Conservation (phyloP, 2,329 filamentous ascomycete species). For the Cylindrodendrum hubeiense region DNA sequence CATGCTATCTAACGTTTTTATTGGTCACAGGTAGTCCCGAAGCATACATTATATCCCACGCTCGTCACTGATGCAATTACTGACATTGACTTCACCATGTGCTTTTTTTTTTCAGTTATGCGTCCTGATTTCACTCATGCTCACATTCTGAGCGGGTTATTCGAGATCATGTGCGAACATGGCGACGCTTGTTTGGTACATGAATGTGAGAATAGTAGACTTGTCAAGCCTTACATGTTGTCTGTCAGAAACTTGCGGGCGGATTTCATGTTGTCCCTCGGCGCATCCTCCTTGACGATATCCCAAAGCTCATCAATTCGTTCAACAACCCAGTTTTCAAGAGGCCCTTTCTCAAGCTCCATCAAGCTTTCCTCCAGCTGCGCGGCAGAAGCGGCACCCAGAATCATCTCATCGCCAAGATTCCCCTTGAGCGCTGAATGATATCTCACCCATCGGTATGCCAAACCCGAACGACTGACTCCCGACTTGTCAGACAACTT, state of each 20-base stretch:
- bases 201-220: no score
- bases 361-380: conserved; percentile 1
- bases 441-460: conserved; percentile 11
- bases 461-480: not conserved
- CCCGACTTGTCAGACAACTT: conserved; percentile 4
- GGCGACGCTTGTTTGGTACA: no score
- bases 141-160: no score
- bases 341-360: conserved; percentile 6
- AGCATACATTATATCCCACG: no score
- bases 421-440: not conserved
- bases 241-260: not conserved
- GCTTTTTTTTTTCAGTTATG: no score
- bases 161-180: no score
- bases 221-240: no score
- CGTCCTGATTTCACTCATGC: no score
- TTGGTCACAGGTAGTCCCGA: no score
- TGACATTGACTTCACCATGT: no score
- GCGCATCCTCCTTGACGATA: not conserved
- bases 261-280: not conserved
- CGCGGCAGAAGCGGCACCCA: not conserved
- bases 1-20: no score
- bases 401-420: conserved; percentile 3
- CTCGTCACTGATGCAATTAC: no score
- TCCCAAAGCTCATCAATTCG: conserved; percentile 7
- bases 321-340: conserved; percentile 1